Conservation (phyloP, 805 yeast genomes). For the Clavispora santaluciae region DNA sequence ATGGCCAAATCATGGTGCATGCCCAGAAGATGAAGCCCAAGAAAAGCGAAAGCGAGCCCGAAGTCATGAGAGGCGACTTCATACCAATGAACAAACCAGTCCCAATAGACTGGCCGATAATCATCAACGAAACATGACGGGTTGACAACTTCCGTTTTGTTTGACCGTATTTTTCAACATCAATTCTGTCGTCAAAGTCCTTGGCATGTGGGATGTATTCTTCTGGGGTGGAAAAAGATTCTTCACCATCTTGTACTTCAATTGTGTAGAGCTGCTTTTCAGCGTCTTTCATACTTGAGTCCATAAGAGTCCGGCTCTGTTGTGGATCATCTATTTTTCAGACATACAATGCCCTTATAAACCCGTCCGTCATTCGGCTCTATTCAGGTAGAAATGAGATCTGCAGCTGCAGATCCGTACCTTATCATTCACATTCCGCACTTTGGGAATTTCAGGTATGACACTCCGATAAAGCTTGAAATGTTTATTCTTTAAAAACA, state of each 20-base stretch:
- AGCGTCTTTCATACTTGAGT: not conserved
- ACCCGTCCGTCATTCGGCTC: too few species aligned
- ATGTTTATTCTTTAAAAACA: too few species aligned
- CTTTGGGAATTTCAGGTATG: too few species aligned
- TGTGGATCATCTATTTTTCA: too few species aligned
- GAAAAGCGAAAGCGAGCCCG: conserved; percentile 33
- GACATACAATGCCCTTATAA: too few species aligned
- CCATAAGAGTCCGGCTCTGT: not conserved
- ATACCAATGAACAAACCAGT: conserved; percentile 33
- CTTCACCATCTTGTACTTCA: not conserved
- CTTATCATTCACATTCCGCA: too few species aligned
- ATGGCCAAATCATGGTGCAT: conserved; percentile 28
- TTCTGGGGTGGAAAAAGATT: conserved; percentile 3
- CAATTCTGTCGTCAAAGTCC: conserved; percentile 26
- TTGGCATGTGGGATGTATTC: conserved; percentile 6
- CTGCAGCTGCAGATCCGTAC: too few species aligned
- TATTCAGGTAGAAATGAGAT: too few species aligned
- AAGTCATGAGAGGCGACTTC: conserved; percentile 24
- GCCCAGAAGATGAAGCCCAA: conserved; percentile 29
- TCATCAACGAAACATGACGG: conserved; percentile 32
- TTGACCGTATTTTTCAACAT: conserved; percentile 24
- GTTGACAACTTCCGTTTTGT: conserved; percentile 26
- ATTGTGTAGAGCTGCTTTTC: not conserved
- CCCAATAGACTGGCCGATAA: conserved; percentile 33
- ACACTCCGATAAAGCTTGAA: too few species aligned